Evolutionary conservation across 2,329 filamentous ascomycete species (phyloP), one percentile per base, ranked within the genome.

Genomic region (Cordyceps tenuipes): DNA sequence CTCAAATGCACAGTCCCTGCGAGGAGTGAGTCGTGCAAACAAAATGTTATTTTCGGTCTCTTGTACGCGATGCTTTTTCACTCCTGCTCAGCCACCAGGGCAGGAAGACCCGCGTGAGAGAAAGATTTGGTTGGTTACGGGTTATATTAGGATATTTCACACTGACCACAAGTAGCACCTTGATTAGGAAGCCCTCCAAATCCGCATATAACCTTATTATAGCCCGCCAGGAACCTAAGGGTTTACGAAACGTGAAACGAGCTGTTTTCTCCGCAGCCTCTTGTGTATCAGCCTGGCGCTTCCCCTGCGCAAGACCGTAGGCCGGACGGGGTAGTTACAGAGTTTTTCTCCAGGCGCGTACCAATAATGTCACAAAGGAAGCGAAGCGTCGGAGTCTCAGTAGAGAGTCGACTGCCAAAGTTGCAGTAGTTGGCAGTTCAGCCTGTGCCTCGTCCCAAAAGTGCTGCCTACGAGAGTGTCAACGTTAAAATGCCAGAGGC

Each of bases 261-360:
- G 48, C 48, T 51, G 12, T n/a, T 41, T 50, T 57, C 15, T 41
- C 15, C 21, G n/a, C 46, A 36, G 10, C 26, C 36, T 10, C 15
- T 52, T 46, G 56, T 59, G 48, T 59, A 59, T 59, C 56, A 59
- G 56, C 23, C 17, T 15, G 48, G 48, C 23, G 23, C n/a, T n/a
- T 26, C 51, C 53, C 31, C 55, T 26, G 36, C 10, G 29, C 21
- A 21, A 29, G 19, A 9, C 36, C 41, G n/a, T 39, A 2, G 23
- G 29, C 29, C 29, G 29, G 4, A 29, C 29, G 5, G 29, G 29
- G 29, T 29, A 29, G 29, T 29, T 8, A 29, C 29, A 23, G 23
- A 23, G 23, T 23, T 2, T 2, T 4, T 23, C 2, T 23, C 23
- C 23, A 29, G 29, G 5, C 41, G n/a, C 19, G 17, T 44, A 15